phyloP scores from a whole-genome alignment of 2,329 filamentous ascomycete species.

The Aureobasidium leucospermi region DNA sequence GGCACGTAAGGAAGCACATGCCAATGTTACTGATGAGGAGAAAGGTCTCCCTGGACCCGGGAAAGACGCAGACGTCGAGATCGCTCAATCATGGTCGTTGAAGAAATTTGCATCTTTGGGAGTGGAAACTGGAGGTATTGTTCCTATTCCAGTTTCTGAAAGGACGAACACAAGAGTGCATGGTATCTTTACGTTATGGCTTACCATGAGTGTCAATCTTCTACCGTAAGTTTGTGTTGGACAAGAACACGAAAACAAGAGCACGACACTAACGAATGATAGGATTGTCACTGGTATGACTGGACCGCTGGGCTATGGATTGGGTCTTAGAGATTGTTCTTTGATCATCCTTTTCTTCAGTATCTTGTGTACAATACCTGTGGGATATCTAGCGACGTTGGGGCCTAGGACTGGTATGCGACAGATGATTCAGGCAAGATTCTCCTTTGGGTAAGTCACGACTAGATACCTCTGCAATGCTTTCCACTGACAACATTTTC shows the following conservation, averaged over 20 bases:
- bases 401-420: constrained; percentile 58
- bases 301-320: constrained; percentile 48
- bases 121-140: constrained; percentile 35
- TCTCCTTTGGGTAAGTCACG: constrained; percentile 45
- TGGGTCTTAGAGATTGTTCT: constrained; percentile 49
- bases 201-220: constrained; percentile 50
- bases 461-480: background rate
- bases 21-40: background rate
- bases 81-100: constrained; percentile 1
- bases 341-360: constrained; percentile 59
- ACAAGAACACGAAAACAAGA: too few species aligned
- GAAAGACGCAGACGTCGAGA: constrained; percentile 1
- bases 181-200: constrained; percentile 55
- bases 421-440: constrained; percentile 59
- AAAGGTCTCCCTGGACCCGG: background rate
- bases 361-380: constrained; percentile 46
- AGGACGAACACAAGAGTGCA: constrained; percentile 47
- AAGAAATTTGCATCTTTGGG: constrained; percentile 10
- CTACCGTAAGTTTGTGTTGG: constrained; percentile 45
- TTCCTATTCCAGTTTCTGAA: constrained; percentile 48
- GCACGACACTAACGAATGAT: background rate
- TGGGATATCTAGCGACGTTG: constrained; percentile 51
- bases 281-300: constrained; percentile 58
- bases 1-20: background rate
- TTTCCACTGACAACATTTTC: background rate